Evolutionary conservation across 306 rosid genomes (phyloP).

Genomic region (Argentina anserina): DNA sequence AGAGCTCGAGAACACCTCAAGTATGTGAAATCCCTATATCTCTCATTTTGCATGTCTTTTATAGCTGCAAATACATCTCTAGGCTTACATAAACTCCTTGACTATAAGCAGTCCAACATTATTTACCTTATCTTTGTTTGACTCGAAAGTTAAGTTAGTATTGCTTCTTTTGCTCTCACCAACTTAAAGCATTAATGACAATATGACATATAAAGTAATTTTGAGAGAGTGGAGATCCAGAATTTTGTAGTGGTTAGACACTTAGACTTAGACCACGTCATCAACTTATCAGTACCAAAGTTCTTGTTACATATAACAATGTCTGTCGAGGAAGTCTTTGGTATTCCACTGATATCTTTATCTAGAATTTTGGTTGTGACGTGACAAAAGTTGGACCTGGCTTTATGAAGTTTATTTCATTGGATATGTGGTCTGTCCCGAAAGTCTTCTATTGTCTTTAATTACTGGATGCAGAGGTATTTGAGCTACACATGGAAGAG

Average conservation of each 20-base stretch:
- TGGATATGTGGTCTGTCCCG: neutral
- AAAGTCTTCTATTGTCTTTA: neutral
- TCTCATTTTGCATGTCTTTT: neutral
- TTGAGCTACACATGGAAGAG: conserved; percentile 94
- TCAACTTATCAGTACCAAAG: neutral
- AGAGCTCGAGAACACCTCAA: conserved; percentile 96
- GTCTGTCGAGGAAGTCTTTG: neutral
- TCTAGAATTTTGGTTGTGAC: neutral
- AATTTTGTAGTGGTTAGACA: neutral
- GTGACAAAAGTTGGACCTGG: neutral
- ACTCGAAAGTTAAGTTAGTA: neutral
- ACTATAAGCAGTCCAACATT: neutral
- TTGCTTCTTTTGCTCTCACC: neutral
- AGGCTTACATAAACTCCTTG: neutral
- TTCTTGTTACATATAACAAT: neutral
- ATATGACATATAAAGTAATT: neutral
- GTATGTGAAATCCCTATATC: conserved; percentile 37
- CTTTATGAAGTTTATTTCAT: neutral
- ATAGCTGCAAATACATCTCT: neutral
- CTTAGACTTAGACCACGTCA: too few relatives aligned
- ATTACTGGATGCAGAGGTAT: conserved; percentile 59
- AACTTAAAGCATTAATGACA: neutral
- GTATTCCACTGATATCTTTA: neutral
- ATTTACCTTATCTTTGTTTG: neutral
- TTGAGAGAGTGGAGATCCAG: neutral